Conservation (phyloP, 768 basidiomycete species). For the Boletus rubescentipes region DNA sequence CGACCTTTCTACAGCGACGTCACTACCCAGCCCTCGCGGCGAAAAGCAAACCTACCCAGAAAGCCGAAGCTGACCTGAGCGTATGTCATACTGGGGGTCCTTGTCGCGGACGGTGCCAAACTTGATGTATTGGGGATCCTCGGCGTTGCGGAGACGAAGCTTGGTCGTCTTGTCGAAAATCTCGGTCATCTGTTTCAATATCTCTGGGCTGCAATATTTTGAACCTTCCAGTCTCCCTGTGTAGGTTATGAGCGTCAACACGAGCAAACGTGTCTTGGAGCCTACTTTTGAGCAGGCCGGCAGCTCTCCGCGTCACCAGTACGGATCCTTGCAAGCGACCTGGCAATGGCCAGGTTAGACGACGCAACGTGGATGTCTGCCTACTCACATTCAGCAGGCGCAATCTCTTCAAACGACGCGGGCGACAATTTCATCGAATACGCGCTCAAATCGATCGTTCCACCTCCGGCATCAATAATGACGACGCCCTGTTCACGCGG, state of each 20-base stretch:
- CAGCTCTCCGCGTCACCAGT: constrained; percentile 37
- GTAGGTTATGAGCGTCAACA: neutral
- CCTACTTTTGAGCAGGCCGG: constrained; percentile 29
- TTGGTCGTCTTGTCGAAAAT: constrained; percentile 42
- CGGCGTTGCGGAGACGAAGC: constrained; percentile 41
- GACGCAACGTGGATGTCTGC: neutral
- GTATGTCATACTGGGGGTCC: constrained; percentile 39
- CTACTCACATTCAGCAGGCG: constrained; percentile 35
- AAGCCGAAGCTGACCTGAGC: constrained; percentile 39
- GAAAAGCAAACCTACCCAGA: constrained; percentile 29
- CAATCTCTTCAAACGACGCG: constrained; percentile 39
- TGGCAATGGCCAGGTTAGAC: constrained; percentile 13
- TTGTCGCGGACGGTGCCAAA: constrained; percentile 42
- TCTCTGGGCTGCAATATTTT: constrained; percentile 30
- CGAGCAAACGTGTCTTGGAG: neutral
- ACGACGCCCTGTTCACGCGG: constrained; percentile 37
- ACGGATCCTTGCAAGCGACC: constrained; percentile 44
- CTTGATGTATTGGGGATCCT: constrained; percentile 40
- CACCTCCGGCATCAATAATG: constrained; percentile 53
- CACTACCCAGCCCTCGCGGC: neutral
- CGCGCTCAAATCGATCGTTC: constrained; percentile 43
- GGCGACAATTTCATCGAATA: constrained; percentile 41
- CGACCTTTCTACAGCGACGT: constrained; percentile 30
- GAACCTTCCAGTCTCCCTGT: constrained; percentile 34
- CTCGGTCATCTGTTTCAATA: constrained; percentile 37